Base-by-base conservation (phyloP, 345 rosid species). In the Populus pruinosa region DNA sequence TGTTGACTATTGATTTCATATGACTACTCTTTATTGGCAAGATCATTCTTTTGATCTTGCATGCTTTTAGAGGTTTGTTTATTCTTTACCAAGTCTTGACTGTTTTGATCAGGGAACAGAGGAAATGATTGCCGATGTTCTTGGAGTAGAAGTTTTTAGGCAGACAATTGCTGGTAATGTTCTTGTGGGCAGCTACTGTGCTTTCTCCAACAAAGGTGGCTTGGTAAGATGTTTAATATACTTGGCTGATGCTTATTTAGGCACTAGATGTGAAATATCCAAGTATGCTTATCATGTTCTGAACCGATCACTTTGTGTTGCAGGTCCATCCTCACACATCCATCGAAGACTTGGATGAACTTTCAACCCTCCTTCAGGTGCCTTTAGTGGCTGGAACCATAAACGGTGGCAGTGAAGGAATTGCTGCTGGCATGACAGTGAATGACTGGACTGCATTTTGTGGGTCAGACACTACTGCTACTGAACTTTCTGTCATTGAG, bases 301-400 rank as follows among this genome's bases (percentile, higher is more conserved):
- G 14, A 65, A 43, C 33, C 21, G 43, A 38, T 61, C 6, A 8
- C 16, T 62, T 69, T 41, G 41, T 75, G 27, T 6, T 25, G 71
- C 88, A 94, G 99, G 99, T 93, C 16, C 97, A 94, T 81, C 97
- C 99, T 31, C 97, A 91, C 71, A 93, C 98, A 43, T 94, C 97
- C 36, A 87, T 93, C 59, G 97, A 94, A 85, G 98, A 94, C 81
- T 85, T 93, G 89, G 96, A 92, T 63, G 99, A 92, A 85, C 97
- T 93, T 23, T 93, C 99, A 1, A 96, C 94, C 13, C 96, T 96
- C 43, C 93, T 93, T 47, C 97, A 93, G 84, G 98, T 82, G 61
- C 82, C 82, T 31, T 44, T 82, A 70, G 85, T 79, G 63, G 95
- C 97, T 33, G 96, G 93, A 77, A 94, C 96, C 1, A 89, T 94